Percentiles rank a stretch among this genome's conserved stretches.
Conservation (phyloP, 208 protist species). For the Trypanosoma mega region DNA sequence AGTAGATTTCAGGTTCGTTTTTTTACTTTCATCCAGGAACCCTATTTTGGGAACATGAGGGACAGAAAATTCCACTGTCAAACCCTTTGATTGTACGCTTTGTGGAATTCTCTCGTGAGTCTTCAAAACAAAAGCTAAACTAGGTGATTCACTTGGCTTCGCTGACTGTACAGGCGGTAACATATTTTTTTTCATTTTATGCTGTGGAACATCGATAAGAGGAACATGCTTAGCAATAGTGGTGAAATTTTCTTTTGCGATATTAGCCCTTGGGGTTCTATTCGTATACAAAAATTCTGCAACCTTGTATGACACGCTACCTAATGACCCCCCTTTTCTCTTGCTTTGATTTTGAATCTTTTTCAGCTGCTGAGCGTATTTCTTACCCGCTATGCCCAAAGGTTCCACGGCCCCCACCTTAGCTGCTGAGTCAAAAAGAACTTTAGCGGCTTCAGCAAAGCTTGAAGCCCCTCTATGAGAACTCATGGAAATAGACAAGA, state of each 20-base stretch:
- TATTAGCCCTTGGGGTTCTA: slow-evolving; percentile 26
- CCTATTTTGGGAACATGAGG: too few species aligned
- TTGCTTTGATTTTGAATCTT: slow-evolving; percentile 80
- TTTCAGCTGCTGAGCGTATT: slow-evolving; percentile 75
- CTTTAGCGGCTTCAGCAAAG: slow-evolving; percentile 78
- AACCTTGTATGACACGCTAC: slow-evolving; percentile 83
- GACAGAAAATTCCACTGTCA: too few species aligned
- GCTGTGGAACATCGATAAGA: slow-evolving; percentile 53
- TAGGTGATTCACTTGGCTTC: slow-evolving; percentile 16
- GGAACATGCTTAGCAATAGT: slow-evolving; percentile 60
- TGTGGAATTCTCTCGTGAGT: too few species aligned
- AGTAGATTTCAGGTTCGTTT: too few species aligned
- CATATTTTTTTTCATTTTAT: slow-evolving; percentile 9
- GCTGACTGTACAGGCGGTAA: slow-evolving; percentile 2
- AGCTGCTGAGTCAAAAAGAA: slow-evolving; percentile 83
- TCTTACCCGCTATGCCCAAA: slow-evolving; percentile 48
- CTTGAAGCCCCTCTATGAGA: slow-evolving; percentile 23
- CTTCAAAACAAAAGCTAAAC: too few species aligned
- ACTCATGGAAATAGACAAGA: slow-evolving; percentile 9
- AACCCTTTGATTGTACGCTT: too few species aligned
- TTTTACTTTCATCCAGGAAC: too few species aligned
- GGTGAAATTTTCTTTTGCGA: slow-evolving; percentile 1
- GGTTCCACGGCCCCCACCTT: slow-evolving; percentile 75
- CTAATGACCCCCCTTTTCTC: slow-evolving; percentile 69
- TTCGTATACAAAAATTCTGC: slow-evolving; percentile 80